Evolutionary conservation across 73 alveolate species (phyloP), one percentile per base, ranked within the genome.

Genomic region (Paramecium primaurelia): DNA sequence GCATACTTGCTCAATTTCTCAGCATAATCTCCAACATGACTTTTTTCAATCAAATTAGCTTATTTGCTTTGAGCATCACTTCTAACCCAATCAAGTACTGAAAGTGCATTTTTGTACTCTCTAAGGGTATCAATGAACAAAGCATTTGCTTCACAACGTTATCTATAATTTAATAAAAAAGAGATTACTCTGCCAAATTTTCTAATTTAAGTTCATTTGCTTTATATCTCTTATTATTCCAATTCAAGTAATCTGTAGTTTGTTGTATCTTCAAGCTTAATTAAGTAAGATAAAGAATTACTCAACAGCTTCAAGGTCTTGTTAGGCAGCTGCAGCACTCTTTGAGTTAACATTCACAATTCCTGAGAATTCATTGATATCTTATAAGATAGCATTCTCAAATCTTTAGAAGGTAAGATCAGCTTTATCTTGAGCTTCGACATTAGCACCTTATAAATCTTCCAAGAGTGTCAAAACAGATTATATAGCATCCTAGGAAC

Each of bases 191-290:
- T 4, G 91, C 91, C 20, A 80, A 47, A 28, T 80, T 80, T 14
- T 80, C 91, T 36, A 80, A 80, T 44, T 80, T 80, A 20, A 45
- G 20, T 28, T 45, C 91, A 80, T 80, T 80, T 9, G 91, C 71
- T 58, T 80, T 80, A 36, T 80, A 80, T 80, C 91, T 80, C 73
- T 80, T 80, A 32, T 80, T 44, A 36, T 80, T 80, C 91, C 91
- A 80, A 80, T 80, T 80, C 73, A 80, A 80, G 77, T 80, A 80
- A 36, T 80, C 91, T 44, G 75, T 49, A n/a, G 91, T 80, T 80
- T 80, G 30, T 26, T 42, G 37, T 12, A 80, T 80, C 75, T 80
- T 80, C 49, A 64, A 16, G 11, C 84, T 64, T 32, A 3, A 64
- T 28, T 54, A 54, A 54, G 69, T 64, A 4, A 28, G 20, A 34